These are phyloP conservation scores for Cicer arietinum DNA, from an alignment of 306 rosid genomes.

Conservation along the genomic window DNA sequence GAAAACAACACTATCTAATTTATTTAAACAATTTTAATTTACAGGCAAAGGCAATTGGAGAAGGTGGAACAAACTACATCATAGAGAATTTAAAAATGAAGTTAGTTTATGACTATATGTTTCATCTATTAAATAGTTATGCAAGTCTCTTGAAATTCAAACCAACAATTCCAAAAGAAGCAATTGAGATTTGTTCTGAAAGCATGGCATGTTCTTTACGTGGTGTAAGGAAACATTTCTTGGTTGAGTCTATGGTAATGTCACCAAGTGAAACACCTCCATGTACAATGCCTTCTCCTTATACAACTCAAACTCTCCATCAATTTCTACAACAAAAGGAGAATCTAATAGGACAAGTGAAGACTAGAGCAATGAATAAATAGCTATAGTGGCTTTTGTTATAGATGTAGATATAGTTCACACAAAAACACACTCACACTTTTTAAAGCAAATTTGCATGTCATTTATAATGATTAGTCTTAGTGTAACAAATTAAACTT, in stretches of 20 bases:
- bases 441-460: not conserved
- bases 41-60: conserved; percentile 55
- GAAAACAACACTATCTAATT: not conserved
- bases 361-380: not conserved
- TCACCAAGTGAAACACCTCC: conserved; percentile 53
- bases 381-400: not conserved
- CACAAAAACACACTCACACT: not conserved
- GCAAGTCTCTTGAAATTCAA: conserved; percentile 53
- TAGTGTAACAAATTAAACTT: conserved; percentile 8
- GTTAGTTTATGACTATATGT: conserved; percentile 60
- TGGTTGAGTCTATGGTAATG: conserved; percentile 47
- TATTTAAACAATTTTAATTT: not conserved
- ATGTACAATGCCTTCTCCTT: conserved; percentile 55
- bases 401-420: conserved; percentile 4
- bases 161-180: conserved; percentile 52
- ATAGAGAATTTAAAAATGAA: conserved; percentile 52
- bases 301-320: conserved; percentile 34
- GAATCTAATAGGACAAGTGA: conserved; percentile 29
- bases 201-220: conserved; percentile 31
- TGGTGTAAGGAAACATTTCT: conserved; percentile 22
- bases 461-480: not conserved
- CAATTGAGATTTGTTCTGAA: conserved; percentile 51
- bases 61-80: conserved; percentile 42
- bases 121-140: conserved; percentile 48
- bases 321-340: conserved; percentile 27